A percentile compares a stretch with the other conserved stretches of the same genome.
These are phyloP conservation scores for Golubevia pallescens DNA, from an alignment of 1,284 basidiomycete species.

Conservation along the genomic window DNA sequence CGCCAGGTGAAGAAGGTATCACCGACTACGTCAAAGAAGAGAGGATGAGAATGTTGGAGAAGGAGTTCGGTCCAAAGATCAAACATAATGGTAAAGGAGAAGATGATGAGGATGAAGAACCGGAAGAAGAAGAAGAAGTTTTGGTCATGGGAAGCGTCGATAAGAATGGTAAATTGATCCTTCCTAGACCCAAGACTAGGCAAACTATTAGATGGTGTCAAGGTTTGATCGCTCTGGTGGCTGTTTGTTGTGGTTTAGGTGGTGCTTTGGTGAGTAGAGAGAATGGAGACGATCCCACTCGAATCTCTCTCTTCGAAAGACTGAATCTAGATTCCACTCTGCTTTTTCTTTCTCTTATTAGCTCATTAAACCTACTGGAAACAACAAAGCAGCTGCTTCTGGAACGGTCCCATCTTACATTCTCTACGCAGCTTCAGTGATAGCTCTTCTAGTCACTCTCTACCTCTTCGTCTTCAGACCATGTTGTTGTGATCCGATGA, in stretches of 20 bases:
- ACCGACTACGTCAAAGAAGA: slow-evolving; percentile 41
- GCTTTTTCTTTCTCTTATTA: not conserved
- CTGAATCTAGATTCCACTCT: not conserved
- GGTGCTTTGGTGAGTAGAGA: slow-evolving; percentile 17
- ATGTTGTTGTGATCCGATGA: slow-evolving; percentile 24
- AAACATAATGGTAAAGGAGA: slow-evolving; percentile 20
- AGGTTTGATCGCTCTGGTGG: slow-evolving; percentile 23
- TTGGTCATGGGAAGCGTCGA: slow-evolving; percentile 27
- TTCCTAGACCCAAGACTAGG: slow-evolving; percentile 22
- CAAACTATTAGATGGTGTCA: slow-evolving; percentile 24
- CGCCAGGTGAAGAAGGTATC: not conserved
- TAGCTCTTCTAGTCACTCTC: slow-evolving; percentile 21
- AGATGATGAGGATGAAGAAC: slow-evolving; percentile 19
- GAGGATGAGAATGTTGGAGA: slow-evolving; percentile 46
- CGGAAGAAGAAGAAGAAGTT: slow-evolving; percentile 20
- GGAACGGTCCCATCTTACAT: slow-evolving; percentile 28
- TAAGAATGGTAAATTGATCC: slow-evolving; percentile 21
- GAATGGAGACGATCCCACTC: not conserved
- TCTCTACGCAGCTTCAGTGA: slow-evolving; percentile 26
- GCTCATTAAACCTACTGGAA: slow-evolving; percentile 28
- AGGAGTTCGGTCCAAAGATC: slow-evolving; percentile 42
- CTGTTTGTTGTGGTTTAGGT: slow-evolving; percentile 28
- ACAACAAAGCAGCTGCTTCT: slow-evolving; percentile 7
- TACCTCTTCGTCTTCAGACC: slow-evolving; percentile 23
- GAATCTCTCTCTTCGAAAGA: not conserved